These are phyloP conservation scores for Actinomortierella wolfii DNA, from an alignment of 371 early-diverging fungal genomes.

Conservation along the genomic window DNA sequence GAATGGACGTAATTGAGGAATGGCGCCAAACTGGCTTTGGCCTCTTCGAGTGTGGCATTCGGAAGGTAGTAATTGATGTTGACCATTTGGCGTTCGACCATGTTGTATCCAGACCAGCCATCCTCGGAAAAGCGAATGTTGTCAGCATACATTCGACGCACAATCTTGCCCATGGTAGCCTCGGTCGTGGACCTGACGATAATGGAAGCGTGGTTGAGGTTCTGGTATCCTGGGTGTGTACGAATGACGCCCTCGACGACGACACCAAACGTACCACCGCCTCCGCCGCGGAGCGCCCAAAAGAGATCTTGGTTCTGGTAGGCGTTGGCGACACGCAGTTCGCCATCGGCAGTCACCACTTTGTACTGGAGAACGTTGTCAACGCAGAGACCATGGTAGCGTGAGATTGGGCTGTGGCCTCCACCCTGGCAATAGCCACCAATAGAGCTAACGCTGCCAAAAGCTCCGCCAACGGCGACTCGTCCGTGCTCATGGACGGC, in stretches of 20 bases:
- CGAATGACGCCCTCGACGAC: slow-evolving; percentile 31
- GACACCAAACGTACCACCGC: slow-evolving; percentile 51
- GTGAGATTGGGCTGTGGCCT: slow-evolving; percentile 38
- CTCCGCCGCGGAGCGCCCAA: slow-evolving; percentile 64
- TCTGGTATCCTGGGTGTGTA: slow-evolving; percentile 25
- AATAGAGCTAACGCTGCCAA: slow-evolving; percentile 21
- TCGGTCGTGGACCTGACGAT: background rate
- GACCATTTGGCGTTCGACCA: background rate
- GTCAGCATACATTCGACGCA: slow-evolving; percentile 6
- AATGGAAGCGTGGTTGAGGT: slow-evolving; percentile 8
- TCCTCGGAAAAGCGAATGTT: slow-evolving; percentile 13
- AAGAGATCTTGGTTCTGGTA: slow-evolving; percentile 53
- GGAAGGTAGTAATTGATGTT: slow-evolving; percentile 12
- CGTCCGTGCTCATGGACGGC: slow-evolving; percentile 12
- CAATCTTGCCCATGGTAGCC: slow-evolving; percentile 1
- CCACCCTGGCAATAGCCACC: slow-evolving; percentile 47
- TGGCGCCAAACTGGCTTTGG: background rate
- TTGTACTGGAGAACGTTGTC: slow-evolving; percentile 53
- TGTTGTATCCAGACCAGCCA: slow-evolving; percentile 28
- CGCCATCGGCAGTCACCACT: slow-evolving; percentile 50
- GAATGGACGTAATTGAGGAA: slow-evolving; percentile 9
- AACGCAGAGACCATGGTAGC: slow-evolving; percentile 48
- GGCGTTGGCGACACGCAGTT: slow-evolving; percentile 41
- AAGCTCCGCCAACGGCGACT: slow-evolving; percentile 38
- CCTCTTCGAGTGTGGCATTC: background rate